Conservation (phyloP, 495 filamentous ascomycete species). For the Penicillium odoratum region DNA sequence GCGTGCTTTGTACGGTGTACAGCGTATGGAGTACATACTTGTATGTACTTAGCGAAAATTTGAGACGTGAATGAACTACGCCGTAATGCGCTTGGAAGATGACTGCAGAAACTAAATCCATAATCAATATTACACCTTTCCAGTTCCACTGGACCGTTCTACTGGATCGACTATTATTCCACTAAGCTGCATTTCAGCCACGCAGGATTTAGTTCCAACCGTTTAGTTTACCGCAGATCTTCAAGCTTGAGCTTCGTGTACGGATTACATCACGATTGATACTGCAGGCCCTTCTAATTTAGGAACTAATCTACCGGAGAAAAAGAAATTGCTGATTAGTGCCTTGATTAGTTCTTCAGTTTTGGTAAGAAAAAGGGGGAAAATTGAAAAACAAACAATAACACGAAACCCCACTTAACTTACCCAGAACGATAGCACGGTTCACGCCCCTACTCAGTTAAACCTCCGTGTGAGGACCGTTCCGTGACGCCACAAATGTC, state of each 20-base stretch:
- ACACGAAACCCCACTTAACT: slow-evolving; percentile 2
- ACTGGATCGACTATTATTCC: background rate
- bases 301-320: background rate
- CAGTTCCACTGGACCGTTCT: background rate
- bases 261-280: background rate
- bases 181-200: slow-evolving; percentile 1
- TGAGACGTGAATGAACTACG: background rate
- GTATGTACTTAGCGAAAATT: too few species aligned
- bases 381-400: slow-evolving; percentile 8
- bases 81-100: background rate
- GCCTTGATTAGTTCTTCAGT: background rate
- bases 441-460: slow-evolving; percentile 26
- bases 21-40: too few species aligned
- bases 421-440: slow-evolving; percentile 21
- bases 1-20: too few species aligned
- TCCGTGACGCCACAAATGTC: slow-evolving; percentile 22
- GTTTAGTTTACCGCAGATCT: background rate
- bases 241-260: background rate
- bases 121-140: background rate
- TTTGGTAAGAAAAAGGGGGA: background rate
- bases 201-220: slow-evolving; percentile 3
- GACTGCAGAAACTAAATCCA: background rate
- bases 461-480: slow-evolving; percentile 25
- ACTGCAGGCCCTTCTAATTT: background rate
- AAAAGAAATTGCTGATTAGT: background rate